A percentile compares a stretch with the other conserved stretches of the same genome.
Evolutionary conservation across 768 basidiomycete species (phyloP).

Genomic region (Gymnopilus junonius): DNA sequence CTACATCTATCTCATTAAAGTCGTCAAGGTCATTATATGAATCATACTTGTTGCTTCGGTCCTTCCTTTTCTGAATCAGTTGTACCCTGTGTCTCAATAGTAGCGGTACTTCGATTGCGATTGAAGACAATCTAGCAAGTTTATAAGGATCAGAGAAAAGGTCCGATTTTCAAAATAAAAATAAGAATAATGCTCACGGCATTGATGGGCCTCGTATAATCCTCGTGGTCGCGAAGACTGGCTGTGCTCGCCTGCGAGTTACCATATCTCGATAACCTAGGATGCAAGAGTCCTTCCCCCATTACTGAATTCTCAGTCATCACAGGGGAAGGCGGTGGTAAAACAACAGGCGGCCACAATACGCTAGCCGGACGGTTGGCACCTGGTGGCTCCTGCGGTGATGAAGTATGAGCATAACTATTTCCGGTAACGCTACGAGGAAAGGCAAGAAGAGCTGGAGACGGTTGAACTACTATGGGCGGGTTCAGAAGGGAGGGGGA

Average conservation of each 20-base stretch:
- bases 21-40: not conserved
- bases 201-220: constrained; percentile 42
- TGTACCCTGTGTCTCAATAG: constrained; percentile 27
- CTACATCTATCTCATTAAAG: not conserved
- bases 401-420: constrained; percentile 7
- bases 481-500: constrained; percentile 33
- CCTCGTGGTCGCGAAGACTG: constrained; percentile 44
- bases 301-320: constrained; percentile 32
- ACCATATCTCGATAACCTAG: constrained; percentile 23
- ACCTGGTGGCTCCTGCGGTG: not conserved
- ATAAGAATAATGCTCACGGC: constrained; percentile 24
- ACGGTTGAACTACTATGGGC: constrained; percentile 17
- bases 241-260: constrained; percentile 32
- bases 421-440: constrained; percentile 18
- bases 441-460: constrained; percentile 15
- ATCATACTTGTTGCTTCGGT: not conserved
- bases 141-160: not conserved
- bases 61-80: constrained; percentile 7
- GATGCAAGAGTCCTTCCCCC: constrained; percentile 35
- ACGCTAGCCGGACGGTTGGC: not conserved
- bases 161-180: not conserved
- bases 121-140: constrained; percentile 28
- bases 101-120: constrained; percentile 34
- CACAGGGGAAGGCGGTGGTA: constrained; percentile 32
- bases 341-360: constrained; percentile 30